A percentile compares a stretch with the other conserved stretches of the same genome.
Conservation (phyloP, 2,329 filamentous ascomycete genomes). For the Cylindrodendrum hubeiense region DNA sequence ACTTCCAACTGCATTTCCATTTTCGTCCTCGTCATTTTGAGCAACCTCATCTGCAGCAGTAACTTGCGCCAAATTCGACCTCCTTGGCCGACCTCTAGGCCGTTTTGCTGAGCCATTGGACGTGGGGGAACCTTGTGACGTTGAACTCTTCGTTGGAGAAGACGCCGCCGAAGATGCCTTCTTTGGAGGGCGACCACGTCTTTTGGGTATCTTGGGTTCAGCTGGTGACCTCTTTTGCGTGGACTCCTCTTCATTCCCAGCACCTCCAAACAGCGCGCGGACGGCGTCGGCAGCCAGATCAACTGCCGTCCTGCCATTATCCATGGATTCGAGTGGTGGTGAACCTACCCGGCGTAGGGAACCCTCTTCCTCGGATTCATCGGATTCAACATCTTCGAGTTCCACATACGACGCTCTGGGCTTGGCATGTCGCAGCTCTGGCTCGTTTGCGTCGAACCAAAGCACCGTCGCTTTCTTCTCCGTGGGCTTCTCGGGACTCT, state of each 20-base stretch:
- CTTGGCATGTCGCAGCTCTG: constrained; percentile 64
- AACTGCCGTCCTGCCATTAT: constrained; percentile 44
- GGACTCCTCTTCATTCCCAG: constrained; percentile 5
- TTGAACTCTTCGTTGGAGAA: constrained; percentile 6
- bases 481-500: constrained; percentile 22
- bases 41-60: constrained; percentile 12
- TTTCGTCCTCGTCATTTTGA: constrained; percentile 1
- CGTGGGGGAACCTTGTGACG: constrained; percentile 6
- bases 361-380: constrained; percentile 59
- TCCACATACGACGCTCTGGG: constrained; percentile 65
- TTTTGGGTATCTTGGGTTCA: constrained; percentile 33
- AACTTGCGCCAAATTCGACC: constrained; percentile 35
- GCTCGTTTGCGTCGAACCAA: constrained; percentile 59
- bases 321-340: constrained; percentile 11
- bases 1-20: constrained; percentile 1
- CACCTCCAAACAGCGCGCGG: constrained; percentile 43
- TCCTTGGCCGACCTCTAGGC: constrained; percentile 47
- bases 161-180: constrained; percentile 28
- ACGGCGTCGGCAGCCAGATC: constrained; percentile 56
- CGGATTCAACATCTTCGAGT: constrained; percentile 55
- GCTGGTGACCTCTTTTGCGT: constrained; percentile 11
- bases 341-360: constrained; percentile 31
- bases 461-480: constrained; percentile 38
- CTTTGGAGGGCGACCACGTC: constrained; percentile 50
- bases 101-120: constrained; percentile 26